Conservation (phyloP, 1,284 basidiomycete species). For the Leccinum angustisporum region DNA sequence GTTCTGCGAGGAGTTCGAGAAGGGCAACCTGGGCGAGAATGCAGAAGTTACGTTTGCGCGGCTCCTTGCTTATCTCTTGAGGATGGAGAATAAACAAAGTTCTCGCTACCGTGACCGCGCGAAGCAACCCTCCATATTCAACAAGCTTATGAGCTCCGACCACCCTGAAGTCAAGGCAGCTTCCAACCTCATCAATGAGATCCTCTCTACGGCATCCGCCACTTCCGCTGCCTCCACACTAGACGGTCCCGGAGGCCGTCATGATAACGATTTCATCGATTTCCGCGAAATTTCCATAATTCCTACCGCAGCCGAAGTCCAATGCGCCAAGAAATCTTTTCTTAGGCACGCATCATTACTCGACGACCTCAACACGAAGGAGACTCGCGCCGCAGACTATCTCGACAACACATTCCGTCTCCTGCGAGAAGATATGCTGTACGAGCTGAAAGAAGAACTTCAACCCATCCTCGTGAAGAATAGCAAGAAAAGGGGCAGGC, state of each 20-base stretch:
- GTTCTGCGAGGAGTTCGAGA: slow-evolving; percentile 42
- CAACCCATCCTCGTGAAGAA: slow-evolving; percentile 44
- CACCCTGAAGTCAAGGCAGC: slow-evolving; percentile 34
- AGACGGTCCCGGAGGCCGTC: slow-evolving; percentile 54
- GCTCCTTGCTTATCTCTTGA: slow-evolving; percentile 51
- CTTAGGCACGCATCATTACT: slow-evolving; percentile 43
- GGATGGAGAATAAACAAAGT: slow-evolving; percentile 38
- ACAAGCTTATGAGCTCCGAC: slow-evolving; percentile 38
- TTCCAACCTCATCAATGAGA: slow-evolving; percentile 45
- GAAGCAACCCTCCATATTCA: slow-evolving; percentile 34
- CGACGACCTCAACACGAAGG: slow-evolving; percentile 42
- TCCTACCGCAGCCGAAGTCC: slow-evolving; percentile 58
- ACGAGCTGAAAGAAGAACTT: slow-evolving; percentile 62
- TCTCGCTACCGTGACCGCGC: slow-evolving; percentile 41
- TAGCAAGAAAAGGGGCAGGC: slow-evolving; percentile 46
- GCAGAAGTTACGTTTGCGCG: slow-evolving; percentile 46
- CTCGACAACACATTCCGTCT: slow-evolving; percentile 67
- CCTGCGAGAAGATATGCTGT: slow-evolving; percentile 63
- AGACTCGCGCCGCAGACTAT: slow-evolving; percentile 43
- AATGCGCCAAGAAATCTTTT: slow-evolving; percentile 45
- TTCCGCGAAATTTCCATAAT: slow-evolving; percentile 58
- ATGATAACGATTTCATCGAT: slow-evolving; percentile 63
- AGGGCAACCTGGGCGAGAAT: slow-evolving; percentile 36
- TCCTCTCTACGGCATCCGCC: slow-evolving; percentile 32
- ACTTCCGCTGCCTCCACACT: slow-evolving; percentile 21